phyloP scores from a whole-genome alignment of 768 basidiomycete species.

The Russula sp. region DNA sequence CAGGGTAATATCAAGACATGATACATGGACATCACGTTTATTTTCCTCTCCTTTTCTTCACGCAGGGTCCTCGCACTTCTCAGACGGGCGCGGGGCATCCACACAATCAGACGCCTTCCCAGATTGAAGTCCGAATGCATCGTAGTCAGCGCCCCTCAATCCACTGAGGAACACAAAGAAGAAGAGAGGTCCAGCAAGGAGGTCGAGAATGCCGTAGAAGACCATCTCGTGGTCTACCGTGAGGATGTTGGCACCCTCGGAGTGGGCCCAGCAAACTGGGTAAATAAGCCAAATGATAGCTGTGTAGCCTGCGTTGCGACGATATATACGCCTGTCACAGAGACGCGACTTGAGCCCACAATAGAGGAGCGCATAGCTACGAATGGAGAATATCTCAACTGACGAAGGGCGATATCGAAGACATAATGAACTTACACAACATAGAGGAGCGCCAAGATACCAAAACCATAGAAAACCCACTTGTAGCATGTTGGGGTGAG shows the following conservation, averaged over 20 bases:
- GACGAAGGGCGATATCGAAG: slow-evolving; percentile 1
- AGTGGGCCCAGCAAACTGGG: slow-evolving; percentile 51
- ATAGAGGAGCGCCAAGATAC: slow-evolving; percentile 41
- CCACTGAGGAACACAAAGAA: slow-evolving; percentile 25
- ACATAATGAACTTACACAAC: slow-evolving; percentile 38
- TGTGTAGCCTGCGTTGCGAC: slow-evolving; percentile 21
- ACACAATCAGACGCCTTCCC: slow-evolving; percentile 25
- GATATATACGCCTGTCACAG: neutral
- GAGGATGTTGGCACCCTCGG: slow-evolving; percentile 50
- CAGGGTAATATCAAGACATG: neutral
- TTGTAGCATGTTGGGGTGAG: slow-evolving; percentile 49
- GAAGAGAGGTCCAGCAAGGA: slow-evolving; percentile 38
- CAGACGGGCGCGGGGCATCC: neutral
- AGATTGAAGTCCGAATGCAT: slow-evolving; percentile 28
- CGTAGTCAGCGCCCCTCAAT: slow-evolving; percentile 31
- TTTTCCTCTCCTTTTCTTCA: neutral
- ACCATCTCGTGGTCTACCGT: slow-evolving; percentile 48
- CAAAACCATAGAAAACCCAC: slow-evolving; percentile 47
- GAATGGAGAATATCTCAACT: neutral
- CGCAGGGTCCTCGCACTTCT: neutral
- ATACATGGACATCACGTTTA: neutral
- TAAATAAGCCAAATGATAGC: slow-evolving; percentile 51
- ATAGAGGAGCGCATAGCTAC: neutral
- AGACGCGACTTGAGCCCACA: slow-evolving; percentile 3
- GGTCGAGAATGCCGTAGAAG: slow-evolving; percentile 47